phyloP scores from a whole-genome alignment of 2,329 filamentous ascomycete genomes.

The Colletotrichum incanum region DNA sequence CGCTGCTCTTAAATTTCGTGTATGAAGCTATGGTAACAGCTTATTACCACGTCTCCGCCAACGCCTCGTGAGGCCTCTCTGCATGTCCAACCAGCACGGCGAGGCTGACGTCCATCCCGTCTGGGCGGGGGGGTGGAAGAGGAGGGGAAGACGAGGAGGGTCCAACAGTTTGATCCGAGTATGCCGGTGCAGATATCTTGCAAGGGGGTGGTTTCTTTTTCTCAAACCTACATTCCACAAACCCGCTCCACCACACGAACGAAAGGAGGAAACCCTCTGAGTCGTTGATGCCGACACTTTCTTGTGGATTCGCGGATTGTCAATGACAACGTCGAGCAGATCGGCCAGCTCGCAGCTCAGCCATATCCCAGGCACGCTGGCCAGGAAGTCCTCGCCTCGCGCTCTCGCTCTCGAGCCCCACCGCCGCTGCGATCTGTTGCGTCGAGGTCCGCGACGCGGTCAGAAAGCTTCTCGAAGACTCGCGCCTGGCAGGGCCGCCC shows the following conservation, averaged over 20 bases:
- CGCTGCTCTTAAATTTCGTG: not conserved
- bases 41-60: conserved; percentile 27
- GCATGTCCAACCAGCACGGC: not conserved
- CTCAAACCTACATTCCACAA: conserved; percentile 24
- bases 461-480: conserved; percentile 22
- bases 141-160: not conserved
- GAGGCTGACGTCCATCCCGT: not conserved
- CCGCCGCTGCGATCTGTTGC: conserved; percentile 6
- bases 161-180: conserved; percentile 14
- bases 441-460: conserved; percentile 5
- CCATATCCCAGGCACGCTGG: not conserved
- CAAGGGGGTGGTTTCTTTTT: not conserved
- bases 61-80: not conserved
- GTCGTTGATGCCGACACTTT: not conserved
- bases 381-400: conserved; percentile 1
- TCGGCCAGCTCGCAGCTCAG: not conserved
- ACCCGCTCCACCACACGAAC: conserved; percentile 8
- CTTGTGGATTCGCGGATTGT: conserved; percentile 9
- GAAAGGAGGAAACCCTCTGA: not conserved
- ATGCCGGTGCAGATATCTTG: conserved; percentile 8
- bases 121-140: not conserved
- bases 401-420: conserved; percentile 3
- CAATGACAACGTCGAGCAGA: conserved; percentile 2
- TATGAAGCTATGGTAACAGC: conserved; percentile 38
- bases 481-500: conserved; percentile 14